Conservation (phyloP, 805 yeast genomes). For the Scheffersomyces spartinae region DNA sequence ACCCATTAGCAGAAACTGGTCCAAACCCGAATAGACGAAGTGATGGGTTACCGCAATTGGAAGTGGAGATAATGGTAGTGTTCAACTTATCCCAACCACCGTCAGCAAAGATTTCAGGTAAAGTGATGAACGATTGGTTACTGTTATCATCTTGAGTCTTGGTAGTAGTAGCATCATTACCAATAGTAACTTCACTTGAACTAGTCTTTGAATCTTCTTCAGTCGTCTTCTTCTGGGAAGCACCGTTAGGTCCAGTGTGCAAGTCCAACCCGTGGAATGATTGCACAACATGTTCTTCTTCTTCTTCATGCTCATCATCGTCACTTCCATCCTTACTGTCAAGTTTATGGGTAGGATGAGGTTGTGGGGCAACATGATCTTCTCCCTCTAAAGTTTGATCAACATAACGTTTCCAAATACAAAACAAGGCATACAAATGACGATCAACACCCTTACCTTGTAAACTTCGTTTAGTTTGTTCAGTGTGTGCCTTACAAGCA, state of each 20-base stretch:
- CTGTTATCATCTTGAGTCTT: slow-evolving; percentile 6
- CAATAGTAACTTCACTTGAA: too few relatives aligned
- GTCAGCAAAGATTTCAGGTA: slow-evolving; percentile 73
- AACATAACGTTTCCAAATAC: slow-evolving; percentile 69
- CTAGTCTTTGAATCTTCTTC: too few relatives aligned
- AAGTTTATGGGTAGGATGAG: slow-evolving; percentile 4
- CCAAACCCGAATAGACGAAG: slow-evolving; percentile 83
- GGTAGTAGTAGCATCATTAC: slow-evolving; percentile 7
- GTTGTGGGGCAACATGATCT: neutral
- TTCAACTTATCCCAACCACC: slow-evolving; percentile 81
- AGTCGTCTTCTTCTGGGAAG: too few relatives aligned
- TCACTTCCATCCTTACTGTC: slow-evolving; percentile 7
- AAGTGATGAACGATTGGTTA: too few relatives aligned
- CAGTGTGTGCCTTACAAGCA: slow-evolving; percentile 64
- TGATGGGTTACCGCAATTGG: slow-evolving; percentile 90
- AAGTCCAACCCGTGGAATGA: too few relatives aligned
- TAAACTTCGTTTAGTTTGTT: slow-evolving; percentile 57
- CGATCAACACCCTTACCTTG: slow-evolving; percentile 86
- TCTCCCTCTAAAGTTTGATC: slow-evolving; percentile 11
- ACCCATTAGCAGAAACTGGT: slow-evolving; percentile 82
- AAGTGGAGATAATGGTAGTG: slow-evolving; percentile 68
- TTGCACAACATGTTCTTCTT: too few relatives aligned
- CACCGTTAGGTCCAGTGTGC: too few relatives aligned
- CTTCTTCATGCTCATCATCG: slow-evolving; percentile 13
- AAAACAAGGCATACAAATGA: slow-evolving; percentile 76